Evolutionary conservation across 164 flowering plant species (phyloP).

Genomic region (Dillenia turbinata): DNA sequence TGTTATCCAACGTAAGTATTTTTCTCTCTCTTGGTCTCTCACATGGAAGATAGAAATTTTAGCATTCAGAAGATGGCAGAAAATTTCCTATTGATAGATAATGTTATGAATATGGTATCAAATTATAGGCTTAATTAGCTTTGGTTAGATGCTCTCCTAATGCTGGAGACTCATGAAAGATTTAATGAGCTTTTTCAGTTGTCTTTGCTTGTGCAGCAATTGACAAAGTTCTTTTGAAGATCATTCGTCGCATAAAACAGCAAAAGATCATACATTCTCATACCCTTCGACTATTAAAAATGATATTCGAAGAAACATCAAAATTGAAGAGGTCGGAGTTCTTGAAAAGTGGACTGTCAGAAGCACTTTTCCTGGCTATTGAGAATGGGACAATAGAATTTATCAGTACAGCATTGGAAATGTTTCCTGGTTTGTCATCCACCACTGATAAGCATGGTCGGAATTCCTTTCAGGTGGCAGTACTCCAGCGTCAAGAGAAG

Average conservation of each 20-base stretch:
- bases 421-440: constrained; percentile 4
- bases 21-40: no score
- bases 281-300: constrained; percentile 3
- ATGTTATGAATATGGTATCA: no score
- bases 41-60: no score
- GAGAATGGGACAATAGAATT: constrained; percentile 12
- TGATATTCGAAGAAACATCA: neutral
- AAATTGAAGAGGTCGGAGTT: constrained; percentile 3
- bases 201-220: no score
- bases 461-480: constrained; percentile 6
- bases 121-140: no score
- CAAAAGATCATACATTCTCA: constrained; percentile 7
- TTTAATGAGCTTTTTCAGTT: no score
- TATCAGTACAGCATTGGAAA: neutral
- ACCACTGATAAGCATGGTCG: constrained; percentile 1
- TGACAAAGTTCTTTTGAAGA: no score
- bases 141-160: no score
- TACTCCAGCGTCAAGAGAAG: constrained; percentile 13
- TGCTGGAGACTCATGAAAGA: no score
- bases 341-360: neutral
- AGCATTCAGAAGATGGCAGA: no score
- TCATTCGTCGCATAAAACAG: constrained; percentile 1
- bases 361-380: neutral
- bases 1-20: no score
- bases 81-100: no score